Evolutionary conservation across 768 basidiomycete genomes (phyloP).

Genomic region (Tylopilus subfusipes): DNA sequence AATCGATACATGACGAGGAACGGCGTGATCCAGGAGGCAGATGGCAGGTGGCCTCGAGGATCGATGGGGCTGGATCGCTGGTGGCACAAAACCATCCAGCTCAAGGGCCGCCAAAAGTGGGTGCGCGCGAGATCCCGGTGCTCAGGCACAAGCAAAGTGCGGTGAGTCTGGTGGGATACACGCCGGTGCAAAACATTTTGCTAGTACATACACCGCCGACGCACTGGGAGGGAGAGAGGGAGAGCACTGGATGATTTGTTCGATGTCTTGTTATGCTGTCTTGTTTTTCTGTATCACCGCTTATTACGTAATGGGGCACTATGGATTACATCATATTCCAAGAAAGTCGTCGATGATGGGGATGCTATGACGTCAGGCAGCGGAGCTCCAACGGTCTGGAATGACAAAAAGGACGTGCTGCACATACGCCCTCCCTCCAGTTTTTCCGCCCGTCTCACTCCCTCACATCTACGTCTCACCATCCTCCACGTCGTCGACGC

Average conservation of each 20-base stretch:
- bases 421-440: slow-evolving; percentile 11
- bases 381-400: slow-evolving; percentile 31
- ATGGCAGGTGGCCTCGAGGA: slow-evolving; percentile 28
- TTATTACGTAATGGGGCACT: not conserved
- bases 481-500: slow-evolving; percentile 5
- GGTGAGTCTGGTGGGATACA: slow-evolving; percentile 63
- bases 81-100: slow-evolving; percentile 35
- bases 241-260: not conserved
- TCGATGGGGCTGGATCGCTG: slow-evolving; percentile 21
- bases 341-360: too few relatives aligned
- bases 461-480: not conserved
- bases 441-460: not conserved
- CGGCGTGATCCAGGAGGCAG: slow-evolving; percentile 32
- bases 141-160: slow-evolving; percentile 53
- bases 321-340: not conserved
- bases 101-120: slow-evolving; percentile 46
- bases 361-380: slow-evolving; percentile 35
- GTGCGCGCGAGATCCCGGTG: slow-evolving; percentile 41
- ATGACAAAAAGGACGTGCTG: slow-evolving; percentile 31
- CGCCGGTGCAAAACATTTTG: slow-evolving; percentile 73
- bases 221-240: slow-evolving; percentile 35
- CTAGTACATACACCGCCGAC: slow-evolving; percentile 63
- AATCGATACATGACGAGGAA: slow-evolving; percentile 29
- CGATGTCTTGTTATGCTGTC: too few relatives aligned
- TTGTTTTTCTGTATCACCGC: not conserved